Base-by-base conservation (phyloP, 805 yeast genomes). In the Grigorovia jiainica region DNA sequence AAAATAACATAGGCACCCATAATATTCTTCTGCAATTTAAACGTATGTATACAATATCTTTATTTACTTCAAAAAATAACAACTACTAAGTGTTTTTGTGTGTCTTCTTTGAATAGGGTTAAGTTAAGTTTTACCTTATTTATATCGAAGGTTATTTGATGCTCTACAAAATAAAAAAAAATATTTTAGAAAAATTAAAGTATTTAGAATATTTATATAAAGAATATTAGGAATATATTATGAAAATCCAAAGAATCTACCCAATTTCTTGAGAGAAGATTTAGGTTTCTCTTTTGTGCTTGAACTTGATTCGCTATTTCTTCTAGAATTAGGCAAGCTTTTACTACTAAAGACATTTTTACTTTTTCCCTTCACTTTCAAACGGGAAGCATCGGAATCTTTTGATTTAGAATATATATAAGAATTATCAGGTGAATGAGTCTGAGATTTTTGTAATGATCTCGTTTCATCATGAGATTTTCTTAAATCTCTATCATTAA, bases 1-100 rank as follows among this genome's bases (percentile, higher is more conserved):
- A 87, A 71, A 54, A 89, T 82, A 48, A 67, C 71, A 73, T 89
- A 89, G 60, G 47, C 45, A 7, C 51, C 49, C 58, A 54, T 54
- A 5, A 31, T n/a, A 9, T 33, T 17, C 18, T 33, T 17, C 6
- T 21, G 24, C 6, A 6, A 21, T 21, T 21, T 21, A 8, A 21
- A n/a, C n/a, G n/a, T n/a, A n/a, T n/a, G n/a, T n/a, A n/a, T n/a
- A n/a, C n/a, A n/a, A n/a, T n/a, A n/a, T n/a, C n/a, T n/a, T n/a
- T n/a, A n/a, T n/a, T n/a, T n/a, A n/a, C n/a, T n/a, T n/a, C n/a
- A n/a, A n/a, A n/a, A n/a, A n/a, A n/a, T n/a, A n/a, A n/a, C n/a
- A n/a, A n/a, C n/a, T n/a, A n/a, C n/a, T n/a, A n/a, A n/a, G n/a
- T n/a, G n/a, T n/a, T n/a, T n/a, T n/a, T n/a, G n/a, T n/a, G n/a